A percentile compares a stretch with the other conserved stretches of the same genome.
These are phyloP conservation scores for Candida tammaniensis DNA, from an alignment of 805 yeast genomes.

Conservation along the genomic window DNA sequence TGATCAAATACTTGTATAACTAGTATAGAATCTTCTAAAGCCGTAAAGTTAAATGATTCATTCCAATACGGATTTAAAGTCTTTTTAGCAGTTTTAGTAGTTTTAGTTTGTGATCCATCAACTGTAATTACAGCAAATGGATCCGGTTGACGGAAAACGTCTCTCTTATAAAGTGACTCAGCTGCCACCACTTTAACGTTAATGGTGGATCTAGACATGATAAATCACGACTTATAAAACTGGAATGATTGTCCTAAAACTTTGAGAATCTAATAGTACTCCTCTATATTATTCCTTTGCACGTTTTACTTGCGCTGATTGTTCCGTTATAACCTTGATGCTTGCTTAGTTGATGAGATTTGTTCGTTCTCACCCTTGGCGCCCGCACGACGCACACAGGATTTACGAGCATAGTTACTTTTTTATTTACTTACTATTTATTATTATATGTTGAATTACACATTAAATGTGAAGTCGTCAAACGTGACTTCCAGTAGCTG, in stretches of 20 bases:
- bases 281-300: too few relatives aligned
- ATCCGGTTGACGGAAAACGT: conserved; percentile 93
- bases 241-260: too few relatives aligned
- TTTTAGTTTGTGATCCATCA: conserved; percentile 95
- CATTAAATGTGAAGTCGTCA: conserved; percentile 8
- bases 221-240: too few relatives aligned
- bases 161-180: conserved; percentile 92
- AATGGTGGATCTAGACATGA: conserved; percentile 28
- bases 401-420: too few relatives aligned
- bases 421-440: too few relatives aligned
- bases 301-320: too few relatives aligned
- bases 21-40: conserved; percentile 78
- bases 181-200: conserved; percentile 87
- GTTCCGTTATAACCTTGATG: too few relatives aligned
- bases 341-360: too few relatives aligned
- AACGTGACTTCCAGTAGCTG: conserved; percentile 6
- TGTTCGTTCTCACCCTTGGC: too few relatives aligned
- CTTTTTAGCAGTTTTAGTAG: conserved; percentile 90
- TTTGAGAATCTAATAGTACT: too few relatives aligned
- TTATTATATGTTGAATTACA: too few relatives aligned
- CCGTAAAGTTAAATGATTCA: conserved; percentile 76
- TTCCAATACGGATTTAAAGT: conserved; percentile 98
- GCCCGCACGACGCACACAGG: too few relatives aligned
- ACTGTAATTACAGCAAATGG: conserved; percentile 97
- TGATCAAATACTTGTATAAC: conserved; percentile 96